These are phyloP conservation scores for Hypomyces rosellus DNA, from an alignment of 2,329 filamentous ascomycete species.

Conservation along the genomic window DNA sequence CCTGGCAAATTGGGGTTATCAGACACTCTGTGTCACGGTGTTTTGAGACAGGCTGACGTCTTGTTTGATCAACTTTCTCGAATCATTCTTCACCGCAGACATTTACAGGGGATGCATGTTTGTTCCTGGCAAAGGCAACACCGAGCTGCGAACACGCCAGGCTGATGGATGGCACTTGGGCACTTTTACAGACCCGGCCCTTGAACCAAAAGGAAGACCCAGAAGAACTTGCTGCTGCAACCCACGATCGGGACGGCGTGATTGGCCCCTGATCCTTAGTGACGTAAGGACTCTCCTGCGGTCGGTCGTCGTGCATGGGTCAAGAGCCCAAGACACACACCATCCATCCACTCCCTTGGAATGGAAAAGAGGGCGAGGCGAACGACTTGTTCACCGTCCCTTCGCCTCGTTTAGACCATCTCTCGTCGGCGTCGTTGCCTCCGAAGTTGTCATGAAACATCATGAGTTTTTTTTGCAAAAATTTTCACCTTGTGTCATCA, in stretches of 20 bases:
- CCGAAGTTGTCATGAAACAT: no score
- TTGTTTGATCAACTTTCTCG: slow-evolving; percentile 6
- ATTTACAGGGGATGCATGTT: neutral
- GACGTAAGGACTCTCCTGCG: no score
- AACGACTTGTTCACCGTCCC: no score
- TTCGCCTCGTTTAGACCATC: no score
- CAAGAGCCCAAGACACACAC: no score
- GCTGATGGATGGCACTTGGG: neutral
- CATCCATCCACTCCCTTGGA: no score
- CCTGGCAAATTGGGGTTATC: neutral
- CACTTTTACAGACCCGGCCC: no score
- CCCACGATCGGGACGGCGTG: neutral
- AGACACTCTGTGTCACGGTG: neutral
- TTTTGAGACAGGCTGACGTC: slow-evolving; percentile 5
- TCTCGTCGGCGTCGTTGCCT: no score
- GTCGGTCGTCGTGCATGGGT: no score
- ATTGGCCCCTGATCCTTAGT: neutral
- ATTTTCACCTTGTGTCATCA: no score
- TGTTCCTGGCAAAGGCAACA: neutral
- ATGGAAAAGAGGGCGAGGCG: no score
- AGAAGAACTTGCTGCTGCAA: neutral
- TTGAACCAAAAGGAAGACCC: neutral
- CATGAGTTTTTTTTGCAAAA: no score
- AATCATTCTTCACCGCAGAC: slow-evolving; percentile 7
- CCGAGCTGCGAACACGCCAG: neutral